Evolutionary conservation across 2,329 filamentous ascomycete genomes (phyloP).

Genomic region (Bipolaris zeicola): DNA sequence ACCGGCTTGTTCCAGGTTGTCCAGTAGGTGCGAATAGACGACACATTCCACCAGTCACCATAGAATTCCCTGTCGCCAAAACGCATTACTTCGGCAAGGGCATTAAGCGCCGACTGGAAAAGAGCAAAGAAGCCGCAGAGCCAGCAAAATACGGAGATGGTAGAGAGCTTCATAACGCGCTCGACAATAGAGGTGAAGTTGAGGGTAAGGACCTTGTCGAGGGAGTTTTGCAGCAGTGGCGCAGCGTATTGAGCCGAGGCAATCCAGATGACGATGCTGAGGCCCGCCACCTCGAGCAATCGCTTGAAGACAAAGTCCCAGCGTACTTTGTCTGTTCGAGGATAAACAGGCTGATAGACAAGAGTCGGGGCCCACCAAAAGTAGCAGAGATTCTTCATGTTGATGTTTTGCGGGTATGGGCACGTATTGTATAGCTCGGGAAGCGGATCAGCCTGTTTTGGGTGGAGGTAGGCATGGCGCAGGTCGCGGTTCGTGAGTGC

Average conservation of each 20-base stretch:
- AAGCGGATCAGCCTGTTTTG: constrained; percentile 70
- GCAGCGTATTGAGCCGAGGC: constrained; percentile 92
- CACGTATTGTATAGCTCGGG: constrained; percentile 82
- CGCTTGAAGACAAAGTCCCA: constrained; percentile 90
- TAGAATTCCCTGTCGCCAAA: constrained; percentile 97
- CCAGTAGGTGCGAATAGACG: constrained; percentile 87
- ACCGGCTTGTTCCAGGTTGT: constrained; percentile 97
- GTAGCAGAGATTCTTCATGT: constrained; percentile 83
- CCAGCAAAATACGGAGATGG: constrained; percentile 95
- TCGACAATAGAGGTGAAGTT: constrained; percentile 84
- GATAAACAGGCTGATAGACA: constrained; percentile 96
- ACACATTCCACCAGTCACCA: constrained; percentile 92
- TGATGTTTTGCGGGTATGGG: constrained; percentile 91
- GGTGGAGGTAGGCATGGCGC: constrained; percentile 85
- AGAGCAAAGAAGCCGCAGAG: constrained; percentile 95
- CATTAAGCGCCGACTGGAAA: constrained; percentile 92
- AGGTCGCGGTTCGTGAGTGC: constrained; percentile 96
- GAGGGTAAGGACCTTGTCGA: constrained; percentile 82
- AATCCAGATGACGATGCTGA: constrained; percentile 93
- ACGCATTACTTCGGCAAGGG: constrained; percentile 82
- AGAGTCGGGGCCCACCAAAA: constrained; percentile 99
- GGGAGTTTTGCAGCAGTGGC: constrained; percentile 84
- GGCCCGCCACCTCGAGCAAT: constrained; percentile 73
- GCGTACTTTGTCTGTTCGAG: constrained; percentile 77
- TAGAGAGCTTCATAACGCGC: constrained; percentile 90